Base-by-base conservation (phyloP, 331 rosid species). In the Ulmus americana region DNA sequence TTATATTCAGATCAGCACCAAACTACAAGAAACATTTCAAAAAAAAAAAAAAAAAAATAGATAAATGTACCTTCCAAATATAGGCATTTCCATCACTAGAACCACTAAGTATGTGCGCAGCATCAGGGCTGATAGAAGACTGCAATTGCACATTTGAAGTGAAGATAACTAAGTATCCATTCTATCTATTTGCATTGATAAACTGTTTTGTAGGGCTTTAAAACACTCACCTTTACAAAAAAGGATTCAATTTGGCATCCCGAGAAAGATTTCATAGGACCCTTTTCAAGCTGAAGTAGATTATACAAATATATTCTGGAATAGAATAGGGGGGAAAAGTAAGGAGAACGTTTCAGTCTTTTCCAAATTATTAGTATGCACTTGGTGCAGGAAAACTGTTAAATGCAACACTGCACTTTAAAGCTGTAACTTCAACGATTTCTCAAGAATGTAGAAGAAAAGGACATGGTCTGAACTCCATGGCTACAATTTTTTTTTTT, bases 111-210 rank as follows among this genome's bases (percentile, higher is more conserved):
- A 94, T 75, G 72, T 79, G 84, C 44, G 81, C 53, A 16, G 90
- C 97, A 81, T 94, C 96, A 6, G 99, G 95, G 62, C 97, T 90
- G 68, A 94, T 79, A 42, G 85, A 82, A 3, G 96, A 67, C 99
- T 94, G 91, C 49, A 62, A 74, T 80, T 68, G 70, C 74, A 74
- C 43, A 56, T 66, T 50, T 49, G 69, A 61, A 71, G 18, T 45
- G 65, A 64, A 63, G 60, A 68, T 4, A 39, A 14, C 28, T 66
- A 43, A 57, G 52, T 43, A 52, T 8, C 13, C 43, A 13, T 54
- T 8, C n/a, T 13, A 45, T 49, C 35, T 39, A 10, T 50, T 56
- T 59, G 46, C 39, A 41, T 55, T 52, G 42, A 61, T 13, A 51
- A 61, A 39, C 66, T 5, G 20, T 13, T 14, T 10, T 49, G 39